These are phyloP conservation scores for Gypsophila paniculata DNA, from an alignment of 179 eudicot species.

Conservation along the genomic window DNA sequence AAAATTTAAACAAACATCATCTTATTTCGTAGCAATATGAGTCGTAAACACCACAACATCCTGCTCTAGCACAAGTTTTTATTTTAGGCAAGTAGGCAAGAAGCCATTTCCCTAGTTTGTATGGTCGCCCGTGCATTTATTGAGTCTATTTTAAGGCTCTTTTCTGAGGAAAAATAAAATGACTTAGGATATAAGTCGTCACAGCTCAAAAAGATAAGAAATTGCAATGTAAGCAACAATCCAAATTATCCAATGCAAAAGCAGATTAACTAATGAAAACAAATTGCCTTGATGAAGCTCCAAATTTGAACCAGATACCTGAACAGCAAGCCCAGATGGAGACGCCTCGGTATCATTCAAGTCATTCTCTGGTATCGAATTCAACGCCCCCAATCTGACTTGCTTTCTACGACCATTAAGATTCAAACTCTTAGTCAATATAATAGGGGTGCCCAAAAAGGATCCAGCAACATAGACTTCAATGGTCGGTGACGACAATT, in stretches of 20 bases:
- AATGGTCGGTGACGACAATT: slow-evolving; percentile 40
- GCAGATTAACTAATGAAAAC: not conserved
- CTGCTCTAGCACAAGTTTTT: slow-evolving; percentile 11
- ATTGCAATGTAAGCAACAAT: slow-evolving; percentile 1
- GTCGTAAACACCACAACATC: slow-evolving; percentile 17
- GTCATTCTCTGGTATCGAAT: slow-evolving; percentile 62
- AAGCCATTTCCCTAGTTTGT: not conserved
- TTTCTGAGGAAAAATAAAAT: not conserved
- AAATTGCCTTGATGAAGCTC: not conserved
- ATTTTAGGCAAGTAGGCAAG: slow-evolving; percentile 3
- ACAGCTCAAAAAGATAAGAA: not conserved
- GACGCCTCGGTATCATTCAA: slow-evolving; percentile 24
- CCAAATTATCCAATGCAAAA: slow-evolving; percentile 16
- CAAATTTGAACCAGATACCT: slow-evolving; percentile 24
- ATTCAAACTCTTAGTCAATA: slow-evolving; percentile 69
- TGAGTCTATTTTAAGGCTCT: slow-evolving; percentile 2
- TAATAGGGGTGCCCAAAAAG: slow-evolving; percentile 65
- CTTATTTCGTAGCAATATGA: slow-evolving; percentile 6
- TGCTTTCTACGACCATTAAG: slow-evolving; percentile 52
- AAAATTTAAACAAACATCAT: not conserved
- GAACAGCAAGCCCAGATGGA: slow-evolving; percentile 29
- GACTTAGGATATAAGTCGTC: too few species aligned
- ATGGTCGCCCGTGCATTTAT: not conserved
- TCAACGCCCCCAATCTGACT: slow-evolving; percentile 45
- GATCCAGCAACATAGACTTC: slow-evolving; percentile 91